Percentiles rank a stretch among this genome's conserved stretches.
phyloP scores from a whole-genome alignment of 2,329 filamentous ascomycete genomes.

The Beauveria caledonica region DNA sequence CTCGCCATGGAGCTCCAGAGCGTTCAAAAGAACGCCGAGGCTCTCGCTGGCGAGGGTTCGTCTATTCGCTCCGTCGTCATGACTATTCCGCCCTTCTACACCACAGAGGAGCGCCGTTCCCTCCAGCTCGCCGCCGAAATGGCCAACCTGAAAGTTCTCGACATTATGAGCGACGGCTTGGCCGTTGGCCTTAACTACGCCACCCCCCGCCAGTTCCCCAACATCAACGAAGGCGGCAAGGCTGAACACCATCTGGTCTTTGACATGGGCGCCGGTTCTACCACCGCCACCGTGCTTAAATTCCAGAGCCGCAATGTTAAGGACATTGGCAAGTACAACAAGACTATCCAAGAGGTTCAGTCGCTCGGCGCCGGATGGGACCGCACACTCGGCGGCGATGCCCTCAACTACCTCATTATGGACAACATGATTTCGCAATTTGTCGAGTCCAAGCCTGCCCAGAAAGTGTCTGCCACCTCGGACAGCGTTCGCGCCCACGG shows the following conservation, averaged over 20 bases:
- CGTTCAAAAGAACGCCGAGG: slow-evolving; percentile 80
- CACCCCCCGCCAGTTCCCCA: slow-evolving; percentile 82
- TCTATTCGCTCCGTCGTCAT: slow-evolving; percentile 75
- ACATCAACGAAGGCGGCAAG: slow-evolving; percentile 70
- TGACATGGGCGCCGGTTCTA: slow-evolving; percentile 95
- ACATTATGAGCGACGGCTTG: slow-evolving; percentile 78
- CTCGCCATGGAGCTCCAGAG: slow-evolving; percentile 94
- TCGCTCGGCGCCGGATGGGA: slow-evolving; percentile 86
- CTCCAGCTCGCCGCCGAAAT: slow-evolving; percentile 77
- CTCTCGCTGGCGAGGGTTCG: slow-evolving; percentile 66
- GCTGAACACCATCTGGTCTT: slow-evolving; percentile 90
- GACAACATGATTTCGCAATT: slow-evolving; percentile 83
- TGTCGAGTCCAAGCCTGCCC: slow-evolving; percentile 57
- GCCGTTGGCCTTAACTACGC: slow-evolving; percentile 95
- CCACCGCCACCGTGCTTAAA: slow-evolving; percentile 79
- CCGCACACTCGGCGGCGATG: slow-evolving; percentile 78
- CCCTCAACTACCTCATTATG: slow-evolving; percentile 78
- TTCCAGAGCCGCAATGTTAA: slow-evolving; percentile 88
- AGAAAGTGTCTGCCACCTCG: slow-evolving; percentile 53
- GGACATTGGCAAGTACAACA: slow-evolving; percentile 87
- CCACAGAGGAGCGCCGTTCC: slow-evolving; percentile 79
- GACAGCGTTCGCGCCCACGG: slow-evolving; percentile 66
- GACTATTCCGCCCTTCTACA: slow-evolving; percentile 86
- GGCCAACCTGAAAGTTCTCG: slow-evolving; percentile 78
- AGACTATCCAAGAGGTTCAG: slow-evolving; percentile 92